Percentiles rank a stretch among this genome's conserved stretches.
These are phyloP conservation scores for Hyphopichia burtonii DNA, from an alignment of 1,139 yeast species.

Conservation along the genomic window DNA sequence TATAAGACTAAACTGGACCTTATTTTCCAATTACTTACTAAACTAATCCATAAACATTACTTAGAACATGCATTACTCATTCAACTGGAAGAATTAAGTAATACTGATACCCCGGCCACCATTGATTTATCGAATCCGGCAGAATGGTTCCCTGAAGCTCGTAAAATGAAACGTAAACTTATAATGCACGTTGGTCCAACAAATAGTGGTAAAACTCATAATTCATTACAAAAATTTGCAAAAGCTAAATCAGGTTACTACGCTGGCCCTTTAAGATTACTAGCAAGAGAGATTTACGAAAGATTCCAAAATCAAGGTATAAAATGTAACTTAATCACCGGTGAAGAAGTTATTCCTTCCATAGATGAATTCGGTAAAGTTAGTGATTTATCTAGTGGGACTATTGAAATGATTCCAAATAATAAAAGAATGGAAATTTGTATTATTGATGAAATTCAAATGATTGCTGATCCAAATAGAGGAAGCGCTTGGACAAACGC, in stretches of 20 bases:
- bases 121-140: constrained; percentile 69
- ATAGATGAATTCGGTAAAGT: constrained; percentile 65
- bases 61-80: constrained; percentile 9
- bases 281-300: constrained; percentile 90
- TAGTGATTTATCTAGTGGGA: constrained; percentile 79
- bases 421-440: constrained; percentile 74
- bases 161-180: constrained; percentile 75
- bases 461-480: constrained; percentile 76
- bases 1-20: constrained; percentile 18
- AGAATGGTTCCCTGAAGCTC: constrained; percentile 86
- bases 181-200: constrained; percentile 97
- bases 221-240: constrained; percentile 69
- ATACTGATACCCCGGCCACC: constrained; percentile 4
- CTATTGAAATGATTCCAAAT: constrained; percentile 88
- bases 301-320: constrained; percentile 64
- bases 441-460: constrained; percentile 93
- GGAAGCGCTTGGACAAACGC: constrained; percentile 98
- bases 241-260: constrained; percentile 79
- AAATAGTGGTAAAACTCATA: constrained; percentile 92
- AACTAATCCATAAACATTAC: constrained; percentile 23
- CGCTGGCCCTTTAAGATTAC: constrained; percentile 89
- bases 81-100: background rate
- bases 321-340: constrained; percentile 83
- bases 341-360: constrained; percentile 84
- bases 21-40: constrained; percentile 18